These are phyloP conservation scores for Tolypocladium ovalisporum DNA, from an alignment of 2,329 filamentous ascomycete species.

Conservation along the genomic window DNA sequence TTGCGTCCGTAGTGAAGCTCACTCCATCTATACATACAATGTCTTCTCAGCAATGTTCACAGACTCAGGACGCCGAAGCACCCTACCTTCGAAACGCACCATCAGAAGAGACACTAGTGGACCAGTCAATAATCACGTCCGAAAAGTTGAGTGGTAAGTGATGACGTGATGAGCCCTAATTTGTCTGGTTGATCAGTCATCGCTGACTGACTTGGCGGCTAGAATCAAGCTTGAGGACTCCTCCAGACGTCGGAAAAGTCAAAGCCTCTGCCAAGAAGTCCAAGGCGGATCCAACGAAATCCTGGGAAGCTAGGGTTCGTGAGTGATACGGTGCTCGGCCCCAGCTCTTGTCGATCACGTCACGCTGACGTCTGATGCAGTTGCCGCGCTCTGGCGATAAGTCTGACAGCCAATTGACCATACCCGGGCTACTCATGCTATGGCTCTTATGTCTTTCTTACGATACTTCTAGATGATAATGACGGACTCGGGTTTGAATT, in stretches of 20 bases:
- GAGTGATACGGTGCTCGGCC: not conserved
- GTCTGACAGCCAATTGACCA: not conserved
- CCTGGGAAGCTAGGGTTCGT: not conserved
- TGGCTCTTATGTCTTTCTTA: too few species aligned
- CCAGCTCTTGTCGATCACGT: not conserved
- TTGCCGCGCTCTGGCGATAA: not conserved
- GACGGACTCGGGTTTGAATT: too few species aligned
- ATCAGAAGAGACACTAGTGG: not conserved
- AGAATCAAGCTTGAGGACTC: not conserved
- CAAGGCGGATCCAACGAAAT: not conserved
- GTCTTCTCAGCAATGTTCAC: not conserved
- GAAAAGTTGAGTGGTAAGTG: not conserved
- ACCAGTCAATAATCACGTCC: not conserved
- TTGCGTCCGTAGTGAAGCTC: not conserved
- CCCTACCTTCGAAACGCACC: not conserved
- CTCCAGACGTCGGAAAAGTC: not conserved
- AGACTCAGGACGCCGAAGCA: not conserved
- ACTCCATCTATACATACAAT: not conserved
- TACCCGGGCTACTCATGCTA: too few species aligned
- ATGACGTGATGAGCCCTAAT: not conserved
- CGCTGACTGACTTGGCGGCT: not conserved
- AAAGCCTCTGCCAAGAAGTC: not conserved
- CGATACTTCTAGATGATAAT: too few species aligned
- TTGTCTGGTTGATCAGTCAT: not conserved
- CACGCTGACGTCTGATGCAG: not conserved